Evolutionary conservation across 108 stramenopile genomes (phyloP), one percentile per base, ranked within the genome.

Genomic region (Fragilariopsis cylindrus): DNA sequence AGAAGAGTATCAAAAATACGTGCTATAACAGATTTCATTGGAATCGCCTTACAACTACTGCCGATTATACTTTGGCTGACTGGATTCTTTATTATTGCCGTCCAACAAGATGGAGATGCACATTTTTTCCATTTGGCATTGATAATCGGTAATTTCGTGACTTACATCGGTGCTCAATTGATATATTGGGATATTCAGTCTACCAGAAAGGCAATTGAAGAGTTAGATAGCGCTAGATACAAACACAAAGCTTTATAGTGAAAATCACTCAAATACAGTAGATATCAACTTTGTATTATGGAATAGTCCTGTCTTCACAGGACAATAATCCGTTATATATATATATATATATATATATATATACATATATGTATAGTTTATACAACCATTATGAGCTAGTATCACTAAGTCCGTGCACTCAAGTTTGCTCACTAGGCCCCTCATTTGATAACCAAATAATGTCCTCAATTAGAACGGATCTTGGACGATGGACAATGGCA

Each of bases 51-150:
- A 12, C 58, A 62, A 18, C 48, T 53, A 11, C 6, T 73, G 21
- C 78, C 72, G 19, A n/a, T 69, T 16, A 3, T 73, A 30, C 4
- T 79, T 3, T 79, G 78, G 78, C 21, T 58, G 44, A 15, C 16
- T 9, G 78, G 72, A 57, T 18, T 46, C 15, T 73, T 79, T 60
- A 21, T 21, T 21, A 21, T 21, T 21, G 21, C 21, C 21, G 21
- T 21, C 21, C 21, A 21, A 21, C 21, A 21, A 21, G 40, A 52
- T 42, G 30, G 11, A 16, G 78, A 73, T 52, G 68, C 52, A 21
- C 72, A 79, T 15, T 63, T 71, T 48, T 80, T 80, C 43, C 79
- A 80, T 57, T 11, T 80, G 12, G 79, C 73, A 9, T 50, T 80
- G 12, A 21, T 60, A 11, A 40, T 75, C 12, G 68, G 79, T 39